Evolutionary conservation across 2,329 filamentous ascomycete species (phyloP), one percentile per base, ranked within the genome.

Genomic region (Hyphodiscus sp.): DNA sequence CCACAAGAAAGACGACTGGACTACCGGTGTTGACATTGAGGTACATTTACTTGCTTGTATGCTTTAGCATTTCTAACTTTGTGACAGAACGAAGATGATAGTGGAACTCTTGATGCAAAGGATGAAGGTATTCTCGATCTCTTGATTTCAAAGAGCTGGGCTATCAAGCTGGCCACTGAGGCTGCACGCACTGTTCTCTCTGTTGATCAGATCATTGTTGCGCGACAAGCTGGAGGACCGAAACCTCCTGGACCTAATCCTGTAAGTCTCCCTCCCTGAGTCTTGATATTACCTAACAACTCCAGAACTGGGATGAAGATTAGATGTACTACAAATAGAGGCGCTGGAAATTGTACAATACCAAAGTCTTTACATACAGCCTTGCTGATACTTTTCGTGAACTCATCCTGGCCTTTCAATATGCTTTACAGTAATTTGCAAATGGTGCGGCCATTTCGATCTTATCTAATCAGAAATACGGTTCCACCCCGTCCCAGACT

Each of bases 151-250:
- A 99, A 99, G 81, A 86, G 85, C 68, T 97, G 91, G 92, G 94
- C 94, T 46, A 96, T 99, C 72, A 94, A 94, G 76, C 79, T 99
- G 60, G 95, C 94, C 41, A 96, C 92, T 20, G 94, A 99, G 74
- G 87, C 94, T 42, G 92, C 91, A 50, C 82, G 94, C 66, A 99
- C 94, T 47, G 87, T 99, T 29, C 77, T 99, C 60, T 95, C 91
- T 47, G 94, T 99, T 41, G 94, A 99, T 73, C 95, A 99, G 76
- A 99, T 99, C 68, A 99, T 99, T 69, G 94, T 99, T 54, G 91
- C 95, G 59, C 85, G 92, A 74, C 94, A 97, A 76, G 94, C 95
- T 47, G 94, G 94, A 68, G 94, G 94, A 41, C 94, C 95, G 20
- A 99, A 99, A 80, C 92, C 92, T 53, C 94, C 94, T 29, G 91